phyloP scores from a whole-genome alignment of 83 land plant species.

The Picea engelmannii region DNA sequence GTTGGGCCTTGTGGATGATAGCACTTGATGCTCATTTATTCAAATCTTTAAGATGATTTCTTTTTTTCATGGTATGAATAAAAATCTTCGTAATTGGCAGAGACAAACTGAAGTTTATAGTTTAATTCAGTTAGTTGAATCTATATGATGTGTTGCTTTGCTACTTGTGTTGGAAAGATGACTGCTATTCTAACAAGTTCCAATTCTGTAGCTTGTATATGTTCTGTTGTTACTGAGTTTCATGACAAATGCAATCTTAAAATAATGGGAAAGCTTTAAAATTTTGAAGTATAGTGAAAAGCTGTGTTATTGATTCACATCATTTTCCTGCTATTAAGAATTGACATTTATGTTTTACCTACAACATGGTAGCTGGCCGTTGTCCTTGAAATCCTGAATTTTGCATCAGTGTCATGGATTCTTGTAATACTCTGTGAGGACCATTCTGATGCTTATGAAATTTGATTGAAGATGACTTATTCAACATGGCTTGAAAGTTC shows the following conservation, averaged over 20 bases:
- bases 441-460: too few relatives aligned
- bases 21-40: too few relatives aligned
- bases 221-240: background rate
- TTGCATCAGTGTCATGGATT: too few relatives aligned
- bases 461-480: too few relatives aligned
- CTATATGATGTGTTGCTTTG: too few relatives aligned
- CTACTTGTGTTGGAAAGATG: too few relatives aligned
- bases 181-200: too few relatives aligned
- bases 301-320: background rate
- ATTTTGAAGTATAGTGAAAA: background rate
- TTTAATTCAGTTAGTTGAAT: background rate
- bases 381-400: background rate
- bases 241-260: background rate
- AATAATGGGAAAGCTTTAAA: background rate
- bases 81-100: background rate
- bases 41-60: background rate
- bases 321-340: background rate
- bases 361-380: too few relatives aligned
- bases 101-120: background rate
- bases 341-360: background rate
- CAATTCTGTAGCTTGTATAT: background rate
- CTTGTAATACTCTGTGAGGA: too few relatives aligned
- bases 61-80: background rate
- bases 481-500: too few relatives aligned
- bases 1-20: too few relatives aligned